These are phyloP conservation scores for Lenzites betulinus DNA, from an alignment of 768 basidiomycete species.

Conservation along the genomic window DNA sequence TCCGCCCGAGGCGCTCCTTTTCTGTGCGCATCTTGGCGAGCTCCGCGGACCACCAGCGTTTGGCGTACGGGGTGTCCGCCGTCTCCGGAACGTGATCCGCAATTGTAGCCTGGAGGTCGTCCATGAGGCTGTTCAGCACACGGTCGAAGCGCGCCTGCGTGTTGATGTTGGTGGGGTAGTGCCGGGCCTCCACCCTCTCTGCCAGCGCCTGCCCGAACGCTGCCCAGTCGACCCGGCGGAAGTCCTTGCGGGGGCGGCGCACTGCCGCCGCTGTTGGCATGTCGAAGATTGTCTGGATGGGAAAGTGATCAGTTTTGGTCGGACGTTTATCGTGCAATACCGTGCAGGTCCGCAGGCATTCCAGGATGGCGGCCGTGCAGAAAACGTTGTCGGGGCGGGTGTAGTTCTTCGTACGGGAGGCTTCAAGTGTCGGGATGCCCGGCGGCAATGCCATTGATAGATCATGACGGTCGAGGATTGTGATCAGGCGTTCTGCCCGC, in stretches of 20 bases:
- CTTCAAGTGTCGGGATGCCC: constrained; percentile 38
- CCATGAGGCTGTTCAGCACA: constrained; percentile 2
- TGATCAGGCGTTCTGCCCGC: constrained; percentile 30
- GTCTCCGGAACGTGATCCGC: constrained; percentile 22
- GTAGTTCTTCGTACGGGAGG: constrained; percentile 34
- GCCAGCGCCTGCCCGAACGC: constrained; percentile 30
- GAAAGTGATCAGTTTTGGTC: constrained; percentile 43
- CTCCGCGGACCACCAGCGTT: constrained; percentile 38
- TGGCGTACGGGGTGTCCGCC: constrained; percentile 26
- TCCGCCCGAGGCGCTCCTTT: constrained; percentile 18
- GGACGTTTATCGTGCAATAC: constrained; percentile 21
- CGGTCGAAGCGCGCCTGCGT: constrained; percentile 13
- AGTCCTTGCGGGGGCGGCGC: constrained; percentile 26
- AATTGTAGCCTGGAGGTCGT: constrained; percentile 24
- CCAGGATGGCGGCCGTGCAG: constrained; percentile 19
- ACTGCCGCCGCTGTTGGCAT: constrained; percentile 1
- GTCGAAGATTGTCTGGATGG: constrained; percentile 36
- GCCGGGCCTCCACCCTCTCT: not conserved
- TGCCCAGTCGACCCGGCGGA: constrained; percentile 34
- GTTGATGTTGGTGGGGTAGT: not conserved
- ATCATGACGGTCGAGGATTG: constrained; percentile 25
- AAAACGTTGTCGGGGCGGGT: constrained; percentile 49
- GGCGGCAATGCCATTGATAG: constrained; percentile 39
- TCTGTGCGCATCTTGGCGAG: constrained; percentile 26
- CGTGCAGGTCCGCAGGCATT: constrained; percentile 33